Evolutionary conservation across 2,329 filamentous ascomycete genomes (phyloP), one percentile per base, ranked within the genome.

Genomic region (Cephalotrichum gorgonifer): DNA sequence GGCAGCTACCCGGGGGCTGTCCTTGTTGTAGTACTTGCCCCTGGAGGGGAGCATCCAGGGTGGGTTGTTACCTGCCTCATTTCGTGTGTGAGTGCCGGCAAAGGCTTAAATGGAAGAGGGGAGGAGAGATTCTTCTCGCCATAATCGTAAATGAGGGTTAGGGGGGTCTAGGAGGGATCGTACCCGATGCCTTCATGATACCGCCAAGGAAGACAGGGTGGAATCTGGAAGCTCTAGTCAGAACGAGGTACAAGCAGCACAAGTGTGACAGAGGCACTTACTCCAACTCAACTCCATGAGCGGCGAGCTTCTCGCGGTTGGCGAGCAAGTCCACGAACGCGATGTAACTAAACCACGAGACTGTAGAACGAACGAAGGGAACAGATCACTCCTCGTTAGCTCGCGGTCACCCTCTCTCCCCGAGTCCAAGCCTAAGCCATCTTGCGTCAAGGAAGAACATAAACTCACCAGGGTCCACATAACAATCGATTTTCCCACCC

Each of bases 21-120:
- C 74, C 52, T 59, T 57, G 11, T 44, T 27, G 44, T 74, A 69
- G 58, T 88, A 83, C 1, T 58, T 62, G 22, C 75, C 81, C 68
- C 90, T 90, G 41, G 78, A 80, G 2, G 81, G 77, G 27, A 86
- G 69, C 0, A 71, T 71, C 83, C 85, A 89, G 1, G 87, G 86
- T 0, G 86, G 86, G 54, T 79, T 79, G 63, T 93, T 91, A 45
- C 84, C 83, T 79, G 43, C 25, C 26, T 42, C 31, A 31, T 50
- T 25, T 15, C 15, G 39, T 31, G 27, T 38, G 12, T 15, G 20
- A 11, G 39, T n/a, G n/a, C n/a, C n/a, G n/a, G n/a, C n/a, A n/a
- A n/a, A n/a, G n/a, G n/a, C n/a, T n/a, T n/a, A n/a, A n/a, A n/a
- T n/a, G n/a, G n/a, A n/a, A n/a, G n/a, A n/a, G n/a, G n/a, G n/a